A percentile compares a stretch with the other conserved stretches of the same genome.
Evolutionary conservation across 1,284 basidiomycete species (phyloP).

Genomic region (Boletellus sp.): DNA sequence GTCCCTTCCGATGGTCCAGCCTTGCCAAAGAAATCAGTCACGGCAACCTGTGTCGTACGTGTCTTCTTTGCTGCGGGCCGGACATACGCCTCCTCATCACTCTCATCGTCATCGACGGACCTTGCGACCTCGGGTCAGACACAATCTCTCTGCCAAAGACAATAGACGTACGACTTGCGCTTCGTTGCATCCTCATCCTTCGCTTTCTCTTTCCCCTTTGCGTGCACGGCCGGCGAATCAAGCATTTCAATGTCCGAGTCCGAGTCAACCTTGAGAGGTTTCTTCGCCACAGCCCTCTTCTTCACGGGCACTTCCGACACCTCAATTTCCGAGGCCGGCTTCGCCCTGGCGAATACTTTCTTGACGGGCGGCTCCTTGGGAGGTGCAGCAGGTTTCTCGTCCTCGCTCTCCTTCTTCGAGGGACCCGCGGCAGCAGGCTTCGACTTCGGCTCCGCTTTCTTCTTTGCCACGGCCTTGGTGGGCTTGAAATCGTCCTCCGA

Average conservation of each 20-base stretch:
- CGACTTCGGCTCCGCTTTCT: slow-evolving; percentile 36
- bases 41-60: slow-evolving; percentile 42
- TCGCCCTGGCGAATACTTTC: slow-evolving; percentile 28
- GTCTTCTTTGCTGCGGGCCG: slow-evolving; percentile 51
- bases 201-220: slow-evolving; percentile 37
- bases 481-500: slow-evolving; percentile 77
- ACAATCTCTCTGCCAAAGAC: not conserved
- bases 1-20: slow-evolving; percentile 31
- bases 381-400: slow-evolving; percentile 26
- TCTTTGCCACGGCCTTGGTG: slow-evolving; percentile 54
- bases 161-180: slow-evolving; percentile 51
- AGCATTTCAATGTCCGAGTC: slow-evolving; percentile 41
- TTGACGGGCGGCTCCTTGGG: slow-evolving; percentile 34
- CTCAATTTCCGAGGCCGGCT: slow-evolving; percentile 38
- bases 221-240: slow-evolving; percentile 18
- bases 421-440: slow-evolving; percentile 28
- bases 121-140: slow-evolving; percentile 24
- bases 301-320: slow-evolving; percentile 21
- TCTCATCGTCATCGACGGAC: slow-evolving; percentile 38
- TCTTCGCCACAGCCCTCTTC: slow-evolving; percentile 22
- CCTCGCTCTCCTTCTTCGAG: slow-evolving; percentile 34
- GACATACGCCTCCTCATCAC: slow-evolving; percentile 39
- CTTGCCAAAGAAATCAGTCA: slow-evolving; percentile 63
- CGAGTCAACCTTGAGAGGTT: slow-evolving; percentile 32
- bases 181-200: slow-evolving; percentile 41